Evolutionary conservation across 352 stramenopile species (phyloP).

Genomic region (Phytophthora fragariae): DNA sequence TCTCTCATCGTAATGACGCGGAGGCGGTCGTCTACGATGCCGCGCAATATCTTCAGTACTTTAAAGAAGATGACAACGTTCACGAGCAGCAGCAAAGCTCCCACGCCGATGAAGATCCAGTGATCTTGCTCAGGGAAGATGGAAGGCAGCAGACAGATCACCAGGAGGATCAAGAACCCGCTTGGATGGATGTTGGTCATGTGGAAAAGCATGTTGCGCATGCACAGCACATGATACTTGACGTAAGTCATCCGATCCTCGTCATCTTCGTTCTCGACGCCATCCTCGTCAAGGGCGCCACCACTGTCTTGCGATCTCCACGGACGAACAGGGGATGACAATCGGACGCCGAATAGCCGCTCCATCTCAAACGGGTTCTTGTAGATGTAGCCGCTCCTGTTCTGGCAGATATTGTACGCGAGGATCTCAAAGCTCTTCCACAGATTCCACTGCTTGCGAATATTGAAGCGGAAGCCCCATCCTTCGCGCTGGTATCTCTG

Average conservation of each 20-base stretch:
- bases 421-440: constrained; percentile 91
- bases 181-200: constrained; percentile 85
- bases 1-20: constrained; percentile 74
- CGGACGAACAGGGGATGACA: constrained; percentile 17
- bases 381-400: constrained; percentile 89
- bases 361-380: constrained; percentile 90
- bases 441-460: constrained; percentile 84
- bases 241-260: constrained; percentile 66
- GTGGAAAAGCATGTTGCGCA: constrained; percentile 85
- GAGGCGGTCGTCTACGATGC: constrained; percentile 86
- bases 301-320: constrained; percentile 4
- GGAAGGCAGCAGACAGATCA: constrained; percentile 74
- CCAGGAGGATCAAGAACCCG: constrained; percentile 77
- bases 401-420: constrained; percentile 90
- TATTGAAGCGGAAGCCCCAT: constrained; percentile 81
- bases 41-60: constrained; percentile 80
- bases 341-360: constrained; percentile 70
- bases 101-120: constrained; percentile 82
- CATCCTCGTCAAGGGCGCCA: constrained; percentile 11
- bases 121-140: constrained; percentile 70
- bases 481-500: constrained; percentile 85
- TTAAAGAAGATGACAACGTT: constrained; percentile 90
- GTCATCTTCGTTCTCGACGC: constrained; percentile 26
- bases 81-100: constrained; percentile 54
- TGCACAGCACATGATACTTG: constrained; percentile 85